A percentile compares a stretch with the other conserved stretches of the same genome.
Conservation (phyloP, 441 rosid species). For the Geranium incanum region DNA sequence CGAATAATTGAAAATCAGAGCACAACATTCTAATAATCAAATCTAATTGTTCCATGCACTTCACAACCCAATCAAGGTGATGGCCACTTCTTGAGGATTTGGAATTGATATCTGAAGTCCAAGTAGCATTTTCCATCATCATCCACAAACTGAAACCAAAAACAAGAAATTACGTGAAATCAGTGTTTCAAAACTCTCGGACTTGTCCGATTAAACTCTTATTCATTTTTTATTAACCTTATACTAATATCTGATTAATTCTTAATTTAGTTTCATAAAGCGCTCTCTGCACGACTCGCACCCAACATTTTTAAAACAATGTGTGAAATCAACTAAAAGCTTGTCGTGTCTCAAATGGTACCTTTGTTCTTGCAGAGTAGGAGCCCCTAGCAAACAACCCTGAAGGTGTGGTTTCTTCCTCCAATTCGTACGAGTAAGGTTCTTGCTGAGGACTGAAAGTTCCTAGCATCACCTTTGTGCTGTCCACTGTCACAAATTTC, state of each 20-base stretch:
- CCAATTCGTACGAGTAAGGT: conserved; percentile 40
- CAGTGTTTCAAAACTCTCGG: too few relatives aligned
- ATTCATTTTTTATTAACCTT: too few relatives aligned
- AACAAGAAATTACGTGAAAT: not conserved
- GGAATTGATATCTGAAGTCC: conserved; percentile 25
- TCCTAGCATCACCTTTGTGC: conserved; percentile 43
- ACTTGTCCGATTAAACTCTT: too few relatives aligned
- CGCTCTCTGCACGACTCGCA: too few relatives aligned
- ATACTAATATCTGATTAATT: too few relatives aligned
- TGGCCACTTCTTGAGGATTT: conserved; percentile 26
- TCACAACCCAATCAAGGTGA: not conserved
- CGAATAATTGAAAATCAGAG: not conserved
- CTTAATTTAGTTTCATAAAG: too few relatives aligned
- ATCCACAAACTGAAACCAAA: conserved; percentile 20
- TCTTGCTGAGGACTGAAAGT: conserved; percentile 46
- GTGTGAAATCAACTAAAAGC: not conserved
- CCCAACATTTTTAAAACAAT: too few relatives aligned
- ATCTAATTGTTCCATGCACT: not conserved
- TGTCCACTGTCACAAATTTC: conserved; percentile 34
- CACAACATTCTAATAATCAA: not conserved
- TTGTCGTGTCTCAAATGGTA: conserved; percentile 8
- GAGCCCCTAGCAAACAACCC: conserved; percentile 52
- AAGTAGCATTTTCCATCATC: conserved; percentile 24
- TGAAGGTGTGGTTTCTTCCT: conserved; percentile 46
- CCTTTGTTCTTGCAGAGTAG: conserved; percentile 49